These are phyloP conservation scores for Starmerella sp. DNA, from an alignment of 805 yeast genomes.

Conservation along the genomic window DNA sequence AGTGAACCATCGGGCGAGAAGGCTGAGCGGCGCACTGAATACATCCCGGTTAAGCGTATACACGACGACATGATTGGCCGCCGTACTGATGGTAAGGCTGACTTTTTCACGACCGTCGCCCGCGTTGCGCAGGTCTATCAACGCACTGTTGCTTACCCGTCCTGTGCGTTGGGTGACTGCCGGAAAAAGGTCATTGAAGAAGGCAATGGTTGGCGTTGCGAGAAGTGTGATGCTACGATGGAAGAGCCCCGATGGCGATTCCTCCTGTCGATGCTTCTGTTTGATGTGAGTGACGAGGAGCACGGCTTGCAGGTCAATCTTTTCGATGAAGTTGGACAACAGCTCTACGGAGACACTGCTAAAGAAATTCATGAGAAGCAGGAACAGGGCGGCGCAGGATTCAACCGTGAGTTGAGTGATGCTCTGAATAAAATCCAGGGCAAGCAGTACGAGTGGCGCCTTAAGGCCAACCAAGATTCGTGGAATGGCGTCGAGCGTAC, in stretches of 20 bases:
- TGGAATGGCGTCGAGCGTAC: constrained; percentile 62
- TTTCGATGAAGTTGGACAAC: constrained; percentile 74
- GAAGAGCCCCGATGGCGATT: constrained; percentile 68
- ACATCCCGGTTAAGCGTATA: constrained; percentile 46
- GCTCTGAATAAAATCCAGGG: constrained; percentile 43
- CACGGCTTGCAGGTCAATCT: constrained; percentile 58
- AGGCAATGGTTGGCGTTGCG: constrained; percentile 84
- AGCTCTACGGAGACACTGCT: constrained; percentile 57
- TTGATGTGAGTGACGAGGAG: constrained; percentile 53
- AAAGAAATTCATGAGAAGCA: constrained; percentile 36
- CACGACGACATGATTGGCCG: constrained; percentile 55
- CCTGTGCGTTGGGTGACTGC: constrained; percentile 69
- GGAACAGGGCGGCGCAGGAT: constrained; percentile 22
- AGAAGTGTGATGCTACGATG: constrained; percentile 66
- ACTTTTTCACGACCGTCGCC: constrained; percentile 66
- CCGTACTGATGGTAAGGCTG: constrained; percentile 55
- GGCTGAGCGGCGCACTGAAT: constrained; percentile 43
- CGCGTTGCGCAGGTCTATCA: constrained; percentile 58
- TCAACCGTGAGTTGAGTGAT: constrained; percentile 34
- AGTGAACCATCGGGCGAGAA: constrained; percentile 22
- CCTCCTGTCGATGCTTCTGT: constrained; percentile 60
- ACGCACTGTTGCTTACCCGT: constrained; percentile 78
- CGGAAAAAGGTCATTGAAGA: constrained; percentile 67
- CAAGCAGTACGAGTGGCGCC: constrained; percentile 61
- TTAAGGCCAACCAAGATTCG: constrained; percentile 72